Conservation (phyloP, 345 rosid genomes). For the Acer campestre region DNA sequence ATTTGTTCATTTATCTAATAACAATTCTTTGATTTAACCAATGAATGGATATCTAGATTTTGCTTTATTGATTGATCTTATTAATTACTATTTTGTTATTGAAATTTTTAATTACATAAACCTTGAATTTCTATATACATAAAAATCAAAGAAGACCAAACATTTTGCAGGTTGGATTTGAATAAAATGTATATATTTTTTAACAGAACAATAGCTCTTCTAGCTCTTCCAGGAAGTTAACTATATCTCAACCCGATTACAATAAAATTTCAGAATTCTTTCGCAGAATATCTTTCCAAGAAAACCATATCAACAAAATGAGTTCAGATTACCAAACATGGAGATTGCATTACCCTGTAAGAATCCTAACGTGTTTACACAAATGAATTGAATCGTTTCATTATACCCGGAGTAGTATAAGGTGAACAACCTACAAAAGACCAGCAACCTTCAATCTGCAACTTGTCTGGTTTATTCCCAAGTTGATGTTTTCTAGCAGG, state of each 20-base stretch:
- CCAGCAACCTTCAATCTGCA: constrained; percentile 26
- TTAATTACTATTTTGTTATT: too few relatives aligned
- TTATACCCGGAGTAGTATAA: neutral
- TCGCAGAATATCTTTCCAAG: neutral
- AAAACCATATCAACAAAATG: neutral
- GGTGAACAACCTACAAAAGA: constrained; percentile 36
- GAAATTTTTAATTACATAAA: neutral
- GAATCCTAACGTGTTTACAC: constrained; percentile 8
- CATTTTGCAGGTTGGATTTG: neutral
- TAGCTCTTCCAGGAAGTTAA: neutral
- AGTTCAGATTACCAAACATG: neutral
- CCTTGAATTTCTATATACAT: neutral
- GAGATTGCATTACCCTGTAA: neutral
- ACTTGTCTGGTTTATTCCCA: constrained; percentile 12
- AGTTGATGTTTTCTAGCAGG: constrained; percentile 18
- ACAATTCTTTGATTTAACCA: neutral
- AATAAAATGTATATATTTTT: neutral
- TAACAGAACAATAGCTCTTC: neutral
- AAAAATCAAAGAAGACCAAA: neutral
- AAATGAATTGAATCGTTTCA: constrained; percentile 21
- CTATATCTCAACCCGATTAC: neutral
- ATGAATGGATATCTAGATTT: neutral
- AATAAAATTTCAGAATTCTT: neutral
- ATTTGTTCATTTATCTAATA: neutral
- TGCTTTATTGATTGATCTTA: neutral